A percentile compares a stretch with the other conserved stretches of the same genome.
Evolutionary conservation across 352 stramenopile genomes (phyloP).

Genomic region (Phytophthora niederhauseri): DNA sequence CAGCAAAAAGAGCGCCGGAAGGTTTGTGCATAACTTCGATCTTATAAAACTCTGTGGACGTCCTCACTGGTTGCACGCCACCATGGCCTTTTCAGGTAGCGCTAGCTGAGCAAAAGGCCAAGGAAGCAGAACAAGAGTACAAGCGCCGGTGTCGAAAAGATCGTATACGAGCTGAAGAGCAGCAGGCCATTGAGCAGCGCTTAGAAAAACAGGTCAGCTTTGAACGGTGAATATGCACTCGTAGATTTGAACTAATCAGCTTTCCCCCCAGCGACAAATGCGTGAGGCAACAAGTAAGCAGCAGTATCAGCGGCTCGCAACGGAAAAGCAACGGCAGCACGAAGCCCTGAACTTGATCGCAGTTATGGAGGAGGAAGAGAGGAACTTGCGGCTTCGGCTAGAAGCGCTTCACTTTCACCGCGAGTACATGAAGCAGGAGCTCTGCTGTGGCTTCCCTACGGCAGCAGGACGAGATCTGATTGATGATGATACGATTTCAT

Average conservation of each 20-base stretch:
- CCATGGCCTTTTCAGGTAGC: conserved; percentile 32
- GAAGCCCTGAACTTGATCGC: conserved; percentile 44
- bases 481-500: conserved; percentile 9
- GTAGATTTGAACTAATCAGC: background rate
- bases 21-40: conserved; percentile 21
- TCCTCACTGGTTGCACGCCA: background rate
- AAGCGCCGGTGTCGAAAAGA: conserved; percentile 45
- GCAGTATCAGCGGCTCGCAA: conserved; percentile 41
- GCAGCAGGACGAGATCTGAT: conserved; percentile 12
- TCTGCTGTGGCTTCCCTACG: conserved; percentile 12
- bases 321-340: conserved; percentile 49
- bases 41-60: background rate
- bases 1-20: conserved; percentile 60
- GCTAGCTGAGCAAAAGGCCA: conserved; percentile 48
- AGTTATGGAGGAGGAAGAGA: conserved; percentile 65
- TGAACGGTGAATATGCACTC: background rate
- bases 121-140: conserved; percentile 45
- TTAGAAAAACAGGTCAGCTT: conserved; percentile 46
- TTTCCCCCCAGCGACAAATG: conserved; percentile 40
- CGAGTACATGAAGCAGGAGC: conserved; percentile 45
- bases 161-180: conserved; percentile 53
- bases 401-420: conserved; percentile 67
- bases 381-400: conserved; percentile 52
- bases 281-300: conserved; percentile 42
- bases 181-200: conserved; percentile 40